A percentile compares a stretch with the other conserved stretches of the same genome.
Conservation (phyloP, 129 eudicot species). For the Chrysanthemum makinoi region DNA sequence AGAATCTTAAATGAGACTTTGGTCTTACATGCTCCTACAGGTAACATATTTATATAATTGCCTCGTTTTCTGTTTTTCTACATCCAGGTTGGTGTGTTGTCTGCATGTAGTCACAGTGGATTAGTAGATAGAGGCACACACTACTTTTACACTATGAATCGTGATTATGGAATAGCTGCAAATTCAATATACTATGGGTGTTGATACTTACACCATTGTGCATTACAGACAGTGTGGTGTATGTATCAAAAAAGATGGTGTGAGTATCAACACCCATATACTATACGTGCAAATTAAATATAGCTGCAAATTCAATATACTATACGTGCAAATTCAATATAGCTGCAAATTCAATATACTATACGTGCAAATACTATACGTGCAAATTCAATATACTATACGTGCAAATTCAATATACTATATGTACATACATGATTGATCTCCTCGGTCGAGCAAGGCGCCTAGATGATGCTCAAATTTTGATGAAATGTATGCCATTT, state of each 20-base stretch:
- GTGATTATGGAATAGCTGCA: conserved; percentile 3
- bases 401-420: conserved; percentile 40
- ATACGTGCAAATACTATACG: no score
- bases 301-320: conserved; percentile 41
- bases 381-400: conserved; percentile 40
- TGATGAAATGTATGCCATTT: no score
- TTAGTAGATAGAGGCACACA: conserved; percentile 1
- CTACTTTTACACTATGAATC: conserved; percentile 2
- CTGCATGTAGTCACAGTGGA: conserved; percentile 77
- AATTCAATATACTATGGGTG: conserved; percentile 38
- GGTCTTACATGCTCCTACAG: background rate
- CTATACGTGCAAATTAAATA: background rate
- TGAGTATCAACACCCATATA: no score
- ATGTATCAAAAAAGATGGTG: no score
- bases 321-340: background rate
- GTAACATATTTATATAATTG: background rate
- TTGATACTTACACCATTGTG: no score
- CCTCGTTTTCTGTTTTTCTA: background rate
- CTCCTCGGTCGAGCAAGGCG: no score
- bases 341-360: background rate
- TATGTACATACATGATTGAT: no score
- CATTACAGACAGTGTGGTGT: no score
- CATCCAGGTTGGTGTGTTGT: conserved; percentile 42
- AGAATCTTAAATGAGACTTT: background rate
- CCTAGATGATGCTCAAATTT: no score